Percentiles rank a stretch among this genome's conserved stretches.
Evolutionary conservation across 108 stramenopile genomes (phyloP).

Genomic region (Mediolabrus comicus): DNA sequence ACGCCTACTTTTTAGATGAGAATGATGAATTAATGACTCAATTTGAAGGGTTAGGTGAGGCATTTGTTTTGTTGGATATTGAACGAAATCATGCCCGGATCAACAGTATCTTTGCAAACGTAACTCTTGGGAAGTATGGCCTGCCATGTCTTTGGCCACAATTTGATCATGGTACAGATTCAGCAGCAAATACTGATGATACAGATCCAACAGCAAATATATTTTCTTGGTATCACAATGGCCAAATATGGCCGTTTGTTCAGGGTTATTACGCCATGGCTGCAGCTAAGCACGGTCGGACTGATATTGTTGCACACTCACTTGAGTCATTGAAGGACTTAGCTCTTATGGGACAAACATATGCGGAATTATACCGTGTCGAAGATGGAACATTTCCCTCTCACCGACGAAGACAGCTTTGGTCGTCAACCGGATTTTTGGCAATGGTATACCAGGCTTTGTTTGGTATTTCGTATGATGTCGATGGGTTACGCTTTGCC

Average conservation of each 20-base stretch:
- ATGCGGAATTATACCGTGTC: constrained; percentile 46
- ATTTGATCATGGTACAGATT: constrained; percentile 4
- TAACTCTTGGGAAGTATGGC: constrained; percentile 8
- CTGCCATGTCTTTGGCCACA: constrained; percentile 46
- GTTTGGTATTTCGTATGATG: constrained; percentile 32
- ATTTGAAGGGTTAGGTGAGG: constrained; percentile 27
- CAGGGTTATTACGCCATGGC: constrained; percentile 48
- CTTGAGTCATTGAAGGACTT: constrained; percentile 12
- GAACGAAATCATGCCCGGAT: constrained; percentile 10
- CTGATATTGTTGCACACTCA: constrained; percentile 17
- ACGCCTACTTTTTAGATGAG: constrained; percentile 40
- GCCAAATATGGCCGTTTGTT: constrained; percentile 49
- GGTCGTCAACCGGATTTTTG: constrained; percentile 36
- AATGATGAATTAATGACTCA: constrained; percentile 1
- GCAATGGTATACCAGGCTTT: constrained; percentile 45
- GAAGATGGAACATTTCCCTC: constrained; percentile 26
- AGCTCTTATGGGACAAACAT: constrained; percentile 22
- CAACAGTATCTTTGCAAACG: no score
- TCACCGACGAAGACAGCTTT: constrained; percentile 30
- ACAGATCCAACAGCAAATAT: neutral
- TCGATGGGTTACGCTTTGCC: constrained; percentile 24
- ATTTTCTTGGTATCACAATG: constrained; percentile 37
- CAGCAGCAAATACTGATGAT: neutral
- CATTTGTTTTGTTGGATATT: constrained; percentile 36
- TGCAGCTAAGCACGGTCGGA: constrained; percentile 23